Evolutionary conservation across 2,329 filamentous ascomycete genomes (phyloP).

Genomic region (Chrysosporium keratinophilum): DNA sequence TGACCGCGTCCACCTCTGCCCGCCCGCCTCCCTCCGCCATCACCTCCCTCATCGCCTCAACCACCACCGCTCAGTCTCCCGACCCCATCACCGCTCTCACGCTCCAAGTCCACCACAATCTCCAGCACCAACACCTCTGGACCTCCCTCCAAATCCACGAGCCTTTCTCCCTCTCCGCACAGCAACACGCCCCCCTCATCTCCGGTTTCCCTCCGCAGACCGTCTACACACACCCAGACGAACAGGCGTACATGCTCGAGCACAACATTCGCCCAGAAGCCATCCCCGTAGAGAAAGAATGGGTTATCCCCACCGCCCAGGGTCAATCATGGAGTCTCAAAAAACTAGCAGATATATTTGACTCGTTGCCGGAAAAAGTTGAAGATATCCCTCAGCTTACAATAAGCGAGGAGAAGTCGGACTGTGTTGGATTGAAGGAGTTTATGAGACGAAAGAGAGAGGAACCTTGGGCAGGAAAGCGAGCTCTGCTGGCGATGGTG

Average conservation of each 20-base stretch:
- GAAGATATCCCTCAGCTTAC: conserved; percentile 15
- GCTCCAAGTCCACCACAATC: conserved; percentile 52
- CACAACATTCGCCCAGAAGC: conserved; percentile 39
- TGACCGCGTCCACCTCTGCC: background rate
- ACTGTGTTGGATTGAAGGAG: conserved; percentile 23
- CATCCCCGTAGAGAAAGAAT: conserved; percentile 44
- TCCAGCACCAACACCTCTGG: conserved; percentile 54
- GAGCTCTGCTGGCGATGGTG: conserved; percentile 48
- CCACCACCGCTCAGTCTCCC: conserved; percentile 18
- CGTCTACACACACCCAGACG: conserved; percentile 54
- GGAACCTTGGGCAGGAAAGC: conserved; percentile 41
- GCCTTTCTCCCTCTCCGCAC: conserved; percentile 19
- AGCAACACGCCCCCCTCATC: conserved; percentile 42
- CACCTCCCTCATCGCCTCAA: conserved; percentile 30
- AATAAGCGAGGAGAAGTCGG: conserved; percentile 19
- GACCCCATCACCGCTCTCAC: conserved; percentile 39
- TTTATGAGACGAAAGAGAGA: conserved; percentile 25
- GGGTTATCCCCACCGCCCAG: conserved; percentile 49
- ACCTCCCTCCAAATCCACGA: conserved; percentile 45
- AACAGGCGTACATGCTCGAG: conserved; percentile 51
- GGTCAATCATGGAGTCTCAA: conserved; percentile 51
- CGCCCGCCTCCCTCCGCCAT: conserved; percentile 29
- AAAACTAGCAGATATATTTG: conserved; percentile 47
- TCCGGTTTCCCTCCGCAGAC: conserved; percentile 52
- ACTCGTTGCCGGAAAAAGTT: conserved; percentile 35